Conservation (phyloP, 139 green algal genomes). For the Tetradesmus lagerheimii region DNA sequence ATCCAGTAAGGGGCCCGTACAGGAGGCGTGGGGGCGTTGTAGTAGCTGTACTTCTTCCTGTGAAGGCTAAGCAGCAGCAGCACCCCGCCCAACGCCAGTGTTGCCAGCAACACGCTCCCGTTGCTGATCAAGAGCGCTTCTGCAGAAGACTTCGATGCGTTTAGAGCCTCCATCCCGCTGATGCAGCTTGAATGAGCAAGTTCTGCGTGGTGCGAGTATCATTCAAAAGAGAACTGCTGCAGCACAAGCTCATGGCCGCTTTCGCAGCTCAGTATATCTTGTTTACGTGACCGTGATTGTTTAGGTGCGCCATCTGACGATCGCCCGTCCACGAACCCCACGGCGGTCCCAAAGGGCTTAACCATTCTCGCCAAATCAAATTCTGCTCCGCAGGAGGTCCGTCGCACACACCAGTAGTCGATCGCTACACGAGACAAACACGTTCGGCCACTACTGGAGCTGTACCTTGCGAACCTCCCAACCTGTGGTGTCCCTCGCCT, state of each 20-base stretch:
- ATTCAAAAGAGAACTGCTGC: not conserved
- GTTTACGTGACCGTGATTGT: no score
- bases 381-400: not conserved
- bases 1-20: not conserved
- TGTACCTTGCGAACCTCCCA: not conserved
- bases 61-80: not conserved
- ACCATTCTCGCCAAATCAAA: not conserved
- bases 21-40: not conserved
- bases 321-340: not conserved
- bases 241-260: not conserved
- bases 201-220: not conserved
- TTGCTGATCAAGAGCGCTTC: not conserved
- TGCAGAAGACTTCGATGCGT: not conserved
- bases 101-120: not conserved
- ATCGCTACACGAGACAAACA: no score
- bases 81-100: not conserved
- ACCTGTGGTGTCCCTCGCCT: not conserved
- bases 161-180: not conserved
- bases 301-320: not conserved
- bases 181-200: not conserved
- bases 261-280: no score
- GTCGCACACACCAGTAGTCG: not conserved
- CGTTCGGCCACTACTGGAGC: not conserved
- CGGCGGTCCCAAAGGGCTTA: no score
- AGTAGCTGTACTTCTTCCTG: not conserved